Percentiles rank a stretch among this genome's conserved stretches.
phyloP scores from a whole-genome alignment of 2,329 filamentous ascomycete genomes.

The Zasmidium angulare region DNA sequence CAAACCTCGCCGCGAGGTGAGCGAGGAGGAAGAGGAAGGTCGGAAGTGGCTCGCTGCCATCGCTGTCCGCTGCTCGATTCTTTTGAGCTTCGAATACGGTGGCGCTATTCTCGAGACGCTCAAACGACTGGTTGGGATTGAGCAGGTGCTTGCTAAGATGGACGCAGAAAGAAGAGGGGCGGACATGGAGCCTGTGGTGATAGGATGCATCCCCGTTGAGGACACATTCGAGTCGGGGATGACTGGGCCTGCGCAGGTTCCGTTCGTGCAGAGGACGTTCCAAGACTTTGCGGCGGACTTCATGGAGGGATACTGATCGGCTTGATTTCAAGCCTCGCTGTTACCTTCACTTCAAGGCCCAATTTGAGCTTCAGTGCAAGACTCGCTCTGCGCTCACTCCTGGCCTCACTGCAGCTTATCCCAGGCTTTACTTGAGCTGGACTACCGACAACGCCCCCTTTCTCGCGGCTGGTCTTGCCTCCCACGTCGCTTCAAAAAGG shows the following conservation, averaged over 20 bases:
- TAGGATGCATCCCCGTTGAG: background rate
- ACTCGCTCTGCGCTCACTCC: too few species aligned
- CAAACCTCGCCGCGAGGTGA: conserved; percentile 9
- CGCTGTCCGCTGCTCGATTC: conserved; percentile 31
- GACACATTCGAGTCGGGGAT: background rate
- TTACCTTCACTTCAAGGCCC: too few species aligned
- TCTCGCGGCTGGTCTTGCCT: too few species aligned
- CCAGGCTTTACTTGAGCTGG: too few species aligned
- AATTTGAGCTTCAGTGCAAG: too few species aligned
- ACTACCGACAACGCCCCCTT: too few species aligned
- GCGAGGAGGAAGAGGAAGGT: conserved; percentile 26
- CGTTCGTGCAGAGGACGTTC: conserved; percentile 15
- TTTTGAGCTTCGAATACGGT: conserved; percentile 35
- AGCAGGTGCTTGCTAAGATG: conserved; percentile 21
- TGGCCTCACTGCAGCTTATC: too few species aligned
- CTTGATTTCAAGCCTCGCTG: too few species aligned
- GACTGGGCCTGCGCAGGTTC: conserved; percentile 8
- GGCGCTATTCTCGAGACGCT: conserved; percentile 28
- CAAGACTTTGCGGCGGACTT: conserved; percentile 20
- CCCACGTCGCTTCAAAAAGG: too few species aligned
- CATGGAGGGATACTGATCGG: conserved; percentile 5
- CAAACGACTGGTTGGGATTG: conserved; percentile 29
- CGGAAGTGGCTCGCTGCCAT: conserved; percentile 34
- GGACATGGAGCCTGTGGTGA: background rate
- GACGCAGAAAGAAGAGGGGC: conserved; percentile 7